Evolutionary conservation across 179 eudicot species (phyloP), one percentile per base, ranked within the genome.

Genomic region (Patellifolia procumbens): DNA sequence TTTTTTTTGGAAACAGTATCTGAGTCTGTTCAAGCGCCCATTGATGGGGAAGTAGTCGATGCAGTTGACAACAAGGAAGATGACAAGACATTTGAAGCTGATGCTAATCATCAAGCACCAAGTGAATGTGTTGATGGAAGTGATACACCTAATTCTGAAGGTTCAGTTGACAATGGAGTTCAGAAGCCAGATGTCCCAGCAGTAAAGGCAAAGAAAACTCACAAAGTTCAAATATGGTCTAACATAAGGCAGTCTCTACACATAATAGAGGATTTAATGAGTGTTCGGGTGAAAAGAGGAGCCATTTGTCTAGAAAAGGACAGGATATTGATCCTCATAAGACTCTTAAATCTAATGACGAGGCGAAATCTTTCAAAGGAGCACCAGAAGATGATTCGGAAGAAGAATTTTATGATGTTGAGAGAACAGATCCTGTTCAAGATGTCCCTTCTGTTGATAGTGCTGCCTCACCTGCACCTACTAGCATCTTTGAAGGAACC

Each of bases 371-470:
- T 42, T 67, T 12, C 32, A 89, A 91, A 81, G 94, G 88, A 81
- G 88, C 87, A 32, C 70, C 85, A 52, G 97, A 92, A 78, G 98
- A 92, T 73, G 98, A 94, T 79, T 94, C 98, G 20, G 98, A 94
- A 83, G 98, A 94, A 70, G 98, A 94, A 72, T 94, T 88, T 74
- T 92, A 94, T 85, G 98, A 94, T 76, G 88, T 94, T 77, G 97
- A 94, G 90, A 86, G 88, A 82, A 86, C 97, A 77, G 95, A 92
- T 77, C 83, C 89, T 70, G 81, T 73, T 81, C 95, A 85, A 80
- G 93, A 91, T 78, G 74, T 79, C 75, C 80, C 84, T 62, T 78
- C 81, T 66, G 73, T 77, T 58, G 92, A 94, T 53, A 82, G 73
- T 83, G 75, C 74, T 58, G 74, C 71, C 73, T 75, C 81, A 72